Conservation (phyloP, 2,329 filamentous ascomycete species). For the Neonectria punicea region DNA sequence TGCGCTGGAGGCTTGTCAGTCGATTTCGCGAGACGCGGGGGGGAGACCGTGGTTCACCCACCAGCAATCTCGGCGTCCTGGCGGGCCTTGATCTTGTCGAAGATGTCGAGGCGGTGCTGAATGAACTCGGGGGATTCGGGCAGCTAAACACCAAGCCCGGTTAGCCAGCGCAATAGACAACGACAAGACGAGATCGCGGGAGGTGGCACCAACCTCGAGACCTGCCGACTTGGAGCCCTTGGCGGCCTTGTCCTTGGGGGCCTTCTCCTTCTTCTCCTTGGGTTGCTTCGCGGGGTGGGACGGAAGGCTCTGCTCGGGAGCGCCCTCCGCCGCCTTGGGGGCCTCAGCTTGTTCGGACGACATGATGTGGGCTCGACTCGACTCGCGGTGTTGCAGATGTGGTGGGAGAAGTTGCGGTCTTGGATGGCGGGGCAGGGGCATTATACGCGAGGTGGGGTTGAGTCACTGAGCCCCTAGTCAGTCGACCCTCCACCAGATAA, state of each 20-base stretch:
- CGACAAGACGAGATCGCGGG: slow-evolving; percentile 44
- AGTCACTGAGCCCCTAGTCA: slow-evolving; percentile 40
- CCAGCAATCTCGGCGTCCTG: slow-evolving; percentile 77
- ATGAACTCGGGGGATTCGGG: slow-evolving; percentile 77
- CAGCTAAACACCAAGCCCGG: slow-evolving; percentile 39
- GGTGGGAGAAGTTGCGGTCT: slow-evolving; percentile 42
- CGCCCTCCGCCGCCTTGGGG: slow-evolving; percentile 48
- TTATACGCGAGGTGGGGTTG: slow-evolving; percentile 50
- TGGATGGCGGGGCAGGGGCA: slow-evolving; percentile 47
- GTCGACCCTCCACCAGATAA: not conserved
- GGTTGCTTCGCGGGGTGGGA: slow-evolving; percentile 51
- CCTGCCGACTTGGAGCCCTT: slow-evolving; percentile 71
- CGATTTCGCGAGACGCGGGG: slow-evolving; percentile 21
- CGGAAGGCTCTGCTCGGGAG: slow-evolving; percentile 48
- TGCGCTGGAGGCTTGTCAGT: slow-evolving; percentile 64
- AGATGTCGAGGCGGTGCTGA: slow-evolving; percentile 84
- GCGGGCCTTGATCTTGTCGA: slow-evolving; percentile 87
- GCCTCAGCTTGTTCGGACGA: slow-evolving; percentile 51
- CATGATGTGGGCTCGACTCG: slow-evolving; percentile 45
- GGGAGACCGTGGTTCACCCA: slow-evolving; percentile 38
- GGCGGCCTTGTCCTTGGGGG: slow-evolving; percentile 46
- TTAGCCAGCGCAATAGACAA: slow-evolving; percentile 31
- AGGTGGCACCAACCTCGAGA: slow-evolving; percentile 55
- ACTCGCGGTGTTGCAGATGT: slow-evolving; percentile 33
- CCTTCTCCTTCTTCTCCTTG: slow-evolving; percentile 48